A percentile compares a stretch with the other conserved stretches of the same genome.
Conservation (phyloP, 805 yeast species). For the Yamadazyma phyllophila region DNA sequence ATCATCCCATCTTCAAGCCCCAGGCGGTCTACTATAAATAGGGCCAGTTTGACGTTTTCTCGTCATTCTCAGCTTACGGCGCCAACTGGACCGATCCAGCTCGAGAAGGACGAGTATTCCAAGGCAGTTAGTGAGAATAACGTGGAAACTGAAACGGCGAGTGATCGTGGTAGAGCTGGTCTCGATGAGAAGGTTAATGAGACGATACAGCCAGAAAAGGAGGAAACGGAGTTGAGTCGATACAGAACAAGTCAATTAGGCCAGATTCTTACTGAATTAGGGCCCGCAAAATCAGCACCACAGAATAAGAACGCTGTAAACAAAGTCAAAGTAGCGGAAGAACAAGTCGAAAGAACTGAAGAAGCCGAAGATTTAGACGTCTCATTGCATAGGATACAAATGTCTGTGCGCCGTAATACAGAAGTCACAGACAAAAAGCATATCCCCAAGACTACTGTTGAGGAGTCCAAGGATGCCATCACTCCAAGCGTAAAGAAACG, state of each 20-base stretch:
- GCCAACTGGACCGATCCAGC: conserved; percentile 5
- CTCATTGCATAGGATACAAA: conserved; percentile 14
- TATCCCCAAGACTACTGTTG: not conserved
- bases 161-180: no score
- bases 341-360: not conserved
- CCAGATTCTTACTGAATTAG: not conserved
- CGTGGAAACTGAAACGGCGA: no score
- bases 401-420: conserved; percentile 14
- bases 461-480: no score
- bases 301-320: no score
- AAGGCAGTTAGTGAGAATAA: not conserved
- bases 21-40: conserved; percentile 1
- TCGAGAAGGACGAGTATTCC: not conserved
- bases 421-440: conserved; percentile 3
- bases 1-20: conserved; percentile 7
- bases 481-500: no score
- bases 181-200: not conserved
- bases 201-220: not conserved
- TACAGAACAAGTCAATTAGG: no score
- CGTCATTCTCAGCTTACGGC: conserved; percentile 9
- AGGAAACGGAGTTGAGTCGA: no score
- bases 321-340: no score
- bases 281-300: not conserved
- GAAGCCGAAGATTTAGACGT: conserved; percentile 5
- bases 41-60: conserved; percentile 6